Conservation (phyloP, 202 grass and related monocot species). For the Thinopyrum obtusiflorum region DNA sequence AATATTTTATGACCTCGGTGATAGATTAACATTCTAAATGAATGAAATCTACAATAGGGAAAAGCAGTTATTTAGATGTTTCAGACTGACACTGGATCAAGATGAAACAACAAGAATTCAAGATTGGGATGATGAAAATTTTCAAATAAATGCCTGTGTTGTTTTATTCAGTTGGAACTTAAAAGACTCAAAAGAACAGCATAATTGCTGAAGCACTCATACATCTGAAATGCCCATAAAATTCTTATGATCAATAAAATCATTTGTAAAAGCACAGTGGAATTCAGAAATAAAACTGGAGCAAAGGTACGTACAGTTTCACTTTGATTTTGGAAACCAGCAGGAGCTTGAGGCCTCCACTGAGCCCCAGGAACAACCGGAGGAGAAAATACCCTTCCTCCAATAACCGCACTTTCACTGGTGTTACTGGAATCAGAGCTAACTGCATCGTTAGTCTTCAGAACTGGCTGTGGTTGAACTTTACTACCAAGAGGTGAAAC, state of each 20-base stretch:
- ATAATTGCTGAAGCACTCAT: not conserved
- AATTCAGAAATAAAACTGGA: conserved; percentile 19
- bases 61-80: conserved; percentile 15
- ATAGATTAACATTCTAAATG: conserved; percentile 3
- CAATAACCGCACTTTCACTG: conserved; percentile 55
- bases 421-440: conserved; percentile 46
- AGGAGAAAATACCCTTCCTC: conserved; percentile 71
- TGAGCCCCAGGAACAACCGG: conserved; percentile 73
- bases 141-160: not conserved
- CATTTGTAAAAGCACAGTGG: conserved; percentile 1
- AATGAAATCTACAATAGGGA: not conserved
- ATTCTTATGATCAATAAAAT: conserved; percentile 12
- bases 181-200: not conserved
- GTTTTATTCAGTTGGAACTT: conserved; percentile 11
- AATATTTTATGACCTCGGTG: not conserved
- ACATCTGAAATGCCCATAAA: not conserved
- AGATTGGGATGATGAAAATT: not conserved
- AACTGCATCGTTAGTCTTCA: conserved; percentile 56
- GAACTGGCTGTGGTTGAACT: conserved; percentile 53
- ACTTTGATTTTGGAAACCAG: conserved; percentile 75
- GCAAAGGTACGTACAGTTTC: conserved; percentile 62
- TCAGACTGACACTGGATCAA: not conserved
- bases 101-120: conserved; percentile 18
- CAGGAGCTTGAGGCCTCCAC: conserved; percentile 68
- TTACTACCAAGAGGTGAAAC: conserved; percentile 77